Conservation (phyloP, 106 monocot species). For the Ottelia alismoides region DNA sequence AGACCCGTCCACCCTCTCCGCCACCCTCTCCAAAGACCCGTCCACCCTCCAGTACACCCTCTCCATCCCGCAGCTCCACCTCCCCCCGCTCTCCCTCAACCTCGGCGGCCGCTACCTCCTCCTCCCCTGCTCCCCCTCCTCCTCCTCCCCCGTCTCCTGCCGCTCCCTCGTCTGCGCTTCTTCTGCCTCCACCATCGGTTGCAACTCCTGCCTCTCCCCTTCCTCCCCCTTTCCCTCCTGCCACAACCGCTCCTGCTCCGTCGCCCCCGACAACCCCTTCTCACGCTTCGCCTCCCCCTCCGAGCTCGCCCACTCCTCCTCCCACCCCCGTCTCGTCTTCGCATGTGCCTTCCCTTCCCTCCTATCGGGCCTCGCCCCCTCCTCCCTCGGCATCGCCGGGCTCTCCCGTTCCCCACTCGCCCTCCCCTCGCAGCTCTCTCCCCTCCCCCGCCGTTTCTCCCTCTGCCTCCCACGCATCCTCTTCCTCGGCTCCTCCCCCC, state of each 20-base stretch:
- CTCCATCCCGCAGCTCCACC: slow-evolving; percentile 20
- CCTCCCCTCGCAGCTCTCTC: no score
- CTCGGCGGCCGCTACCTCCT: slow-evolving; percentile 33
- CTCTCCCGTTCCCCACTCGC: no score
- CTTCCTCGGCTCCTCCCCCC: no score
- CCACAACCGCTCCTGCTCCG: slow-evolving; percentile 27
- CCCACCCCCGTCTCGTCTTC: slow-evolving; percentile 26
- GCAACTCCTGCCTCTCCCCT: slow-evolving; percentile 3
- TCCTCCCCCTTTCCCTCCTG: slow-evolving; percentile 9
- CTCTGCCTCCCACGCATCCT: no score
- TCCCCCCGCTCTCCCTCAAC: slow-evolving; percentile 23
- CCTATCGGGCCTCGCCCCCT: slow-evolving; percentile 29
- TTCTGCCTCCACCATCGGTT: slow-evolving; percentile 6
- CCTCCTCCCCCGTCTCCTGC: slow-evolving; percentile 32
- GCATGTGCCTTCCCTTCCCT: slow-evolving; percentile 28
- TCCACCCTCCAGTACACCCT: slow-evolving; percentile 37
- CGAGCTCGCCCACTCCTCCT: slow-evolving; percentile 18
- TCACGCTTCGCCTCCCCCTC: slow-evolving; percentile 13
- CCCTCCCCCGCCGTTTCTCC: no score
- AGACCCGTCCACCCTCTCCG: slow-evolving; percentile 15
- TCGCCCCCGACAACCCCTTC: slow-evolving; percentile 34
- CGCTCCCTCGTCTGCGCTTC: slow-evolving; percentile 27
- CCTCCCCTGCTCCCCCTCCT: slow-evolving; percentile 36
- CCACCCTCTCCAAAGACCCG: slow-evolving; percentile 30
- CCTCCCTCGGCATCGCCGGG: slow-evolving; percentile 25